Evolutionary conservation across 139 green algal genomes (phyloP), one percentile per base, ranked within the genome.

Genomic region (Closterium sp.): DNA sequence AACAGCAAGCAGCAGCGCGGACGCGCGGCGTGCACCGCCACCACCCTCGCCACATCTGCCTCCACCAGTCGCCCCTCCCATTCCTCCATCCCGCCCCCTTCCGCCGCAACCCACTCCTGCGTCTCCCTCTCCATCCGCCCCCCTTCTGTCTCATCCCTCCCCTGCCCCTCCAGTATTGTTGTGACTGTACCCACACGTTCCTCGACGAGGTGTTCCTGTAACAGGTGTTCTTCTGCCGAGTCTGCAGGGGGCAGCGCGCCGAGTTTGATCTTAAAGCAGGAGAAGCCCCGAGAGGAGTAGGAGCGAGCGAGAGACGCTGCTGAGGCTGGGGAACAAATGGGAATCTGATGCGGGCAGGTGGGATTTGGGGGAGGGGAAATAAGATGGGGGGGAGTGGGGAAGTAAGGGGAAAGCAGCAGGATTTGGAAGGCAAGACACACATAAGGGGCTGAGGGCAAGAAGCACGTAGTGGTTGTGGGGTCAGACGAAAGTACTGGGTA

Each of bases 401-500:
- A 89, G 86, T n/a, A n/a, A n/a, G 25, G 86, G 66, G 30, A 85
- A 85, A 21, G 31, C 9, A 84, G 31, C n/a, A 89, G 86, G 32
- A 23, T 33, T 33, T 4, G 19, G 86, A n/a, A n/a, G n/a, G n/a
- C n/a, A n/a, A n/a, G n/a, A n/a, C n/a, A n/a, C n/a, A n/a, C n/a
- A n/a, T n/a, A n/a, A n/a, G 31, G 86, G 83, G 86, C 1, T 7
- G 30, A 84, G 30, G 31, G 86, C 16, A 83, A 31, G 12, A 19
- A n/a, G n/a, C n/a, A n/a, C n/a, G n/a, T n/a, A n/a, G n/a, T n/a
- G n/a, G n/a, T n/a, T n/a, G n/a, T n/a, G n/a, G n/a, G n/a, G n/a
- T n/a, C n/a, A n/a, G n/a, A n/a, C n/a, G n/a, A n/a, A n/a, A n/a
- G n/a, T n/a, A n/a, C n/a, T n/a, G n/a, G n/a, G n/a, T n/a, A n/a